These are phyloP conservation scores for Coffea canephora DNA, from an alignment of 257 asterid species.

Conservation along the genomic window DNA sequence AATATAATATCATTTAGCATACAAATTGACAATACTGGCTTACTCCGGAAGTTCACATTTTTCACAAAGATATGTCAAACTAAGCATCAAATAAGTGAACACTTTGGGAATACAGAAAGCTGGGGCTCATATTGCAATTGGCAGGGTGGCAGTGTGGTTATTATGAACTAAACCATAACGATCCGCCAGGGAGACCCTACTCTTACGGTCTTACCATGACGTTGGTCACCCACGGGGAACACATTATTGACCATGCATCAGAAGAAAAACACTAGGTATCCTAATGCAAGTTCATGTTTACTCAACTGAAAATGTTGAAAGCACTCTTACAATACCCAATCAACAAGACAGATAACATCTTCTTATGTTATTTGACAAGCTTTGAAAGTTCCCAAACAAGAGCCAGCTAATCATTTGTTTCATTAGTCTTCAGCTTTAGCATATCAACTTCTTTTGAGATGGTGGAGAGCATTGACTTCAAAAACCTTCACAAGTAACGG, in stretches of 20 bases:
- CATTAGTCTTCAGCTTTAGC: background rate
- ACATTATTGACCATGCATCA: background rate
- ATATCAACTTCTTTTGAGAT: no score
- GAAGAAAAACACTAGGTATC: background rate
- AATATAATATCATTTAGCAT: slow-evolving; percentile 4
- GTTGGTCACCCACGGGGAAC: background rate
- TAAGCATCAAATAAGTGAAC: background rate
- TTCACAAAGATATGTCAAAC: background rate
- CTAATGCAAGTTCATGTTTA: background rate
- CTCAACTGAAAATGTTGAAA: background rate
- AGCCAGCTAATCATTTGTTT: background rate
- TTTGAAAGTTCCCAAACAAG: background rate
- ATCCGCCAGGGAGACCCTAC: background rate
- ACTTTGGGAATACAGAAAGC: background rate
- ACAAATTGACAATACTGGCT: background rate
- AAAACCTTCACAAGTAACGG: background rate
- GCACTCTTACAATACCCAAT: no score
- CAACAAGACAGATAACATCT: background rate
- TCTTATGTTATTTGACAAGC: background rate
- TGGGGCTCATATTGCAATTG: background rate
- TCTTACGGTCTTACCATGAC: background rate
- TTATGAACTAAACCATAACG: background rate
- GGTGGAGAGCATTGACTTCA: background rate
- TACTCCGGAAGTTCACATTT: background rate
- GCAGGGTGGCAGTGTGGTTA: background rate